phyloP scores from a whole-genome alignment of 805 yeast species.

The Maudiozyma turicensis region DNA sequence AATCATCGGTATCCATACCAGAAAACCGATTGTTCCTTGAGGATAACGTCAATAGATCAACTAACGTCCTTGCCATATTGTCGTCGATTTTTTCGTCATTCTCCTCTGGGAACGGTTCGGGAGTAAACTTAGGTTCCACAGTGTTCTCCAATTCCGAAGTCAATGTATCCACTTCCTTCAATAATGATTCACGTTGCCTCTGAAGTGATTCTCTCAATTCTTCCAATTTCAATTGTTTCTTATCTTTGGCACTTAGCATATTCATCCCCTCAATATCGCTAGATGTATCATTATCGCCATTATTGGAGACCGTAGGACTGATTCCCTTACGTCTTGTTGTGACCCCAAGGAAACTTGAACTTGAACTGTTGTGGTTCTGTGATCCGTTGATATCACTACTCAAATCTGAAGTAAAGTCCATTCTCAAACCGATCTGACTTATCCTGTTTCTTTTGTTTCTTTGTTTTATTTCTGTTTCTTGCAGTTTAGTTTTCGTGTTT shows the following conservation, averaged over 20 bases:
- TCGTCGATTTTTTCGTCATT: slow-evolving; percentile 2
- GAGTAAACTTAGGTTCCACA: not conserved
- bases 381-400: not conserved
- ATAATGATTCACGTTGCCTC: slow-evolving; percentile 10
- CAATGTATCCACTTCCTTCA: slow-evolving; percentile 11
- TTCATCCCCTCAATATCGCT: slow-evolving; percentile 3
- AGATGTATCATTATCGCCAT: not conserved
- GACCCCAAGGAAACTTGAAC: not conserved
- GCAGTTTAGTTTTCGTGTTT: not conserved
- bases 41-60: slow-evolving; percentile 10
- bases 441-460: too few relatives aligned
- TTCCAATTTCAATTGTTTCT: slow-evolving; percentile 9
- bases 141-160: slow-evolving; percentile 3
- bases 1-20: not conserved
- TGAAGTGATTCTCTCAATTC: slow-evolving; percentile 16
- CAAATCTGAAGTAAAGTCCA: slow-evolving; percentile 23
- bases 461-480: not conserved
- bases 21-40: not conserved
- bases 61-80: slow-evolving; percentile 6
- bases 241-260: slow-evolving; percentile 11
- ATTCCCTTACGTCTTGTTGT: not conserved
- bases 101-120: not conserved
- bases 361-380: not conserved
- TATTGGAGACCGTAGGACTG: not conserved
- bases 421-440: not conserved